Evolutionary conservation across 129 eudicot species (phyloP).

Genomic region (Erigeron canadensis): DNA sequence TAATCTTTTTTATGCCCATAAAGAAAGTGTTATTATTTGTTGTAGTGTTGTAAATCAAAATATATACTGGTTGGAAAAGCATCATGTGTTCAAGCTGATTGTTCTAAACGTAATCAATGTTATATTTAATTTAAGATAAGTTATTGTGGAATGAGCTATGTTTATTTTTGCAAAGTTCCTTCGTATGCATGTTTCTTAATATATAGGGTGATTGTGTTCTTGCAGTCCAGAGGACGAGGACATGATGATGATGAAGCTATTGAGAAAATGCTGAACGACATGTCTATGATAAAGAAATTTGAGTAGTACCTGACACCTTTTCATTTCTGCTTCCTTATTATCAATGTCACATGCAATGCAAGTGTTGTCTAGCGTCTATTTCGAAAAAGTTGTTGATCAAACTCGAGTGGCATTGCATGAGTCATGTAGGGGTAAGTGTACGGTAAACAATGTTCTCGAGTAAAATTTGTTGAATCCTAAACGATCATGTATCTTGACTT

Average conservation of each 20-base stretch:
- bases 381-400: not conserved
- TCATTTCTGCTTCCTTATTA: not conserved
- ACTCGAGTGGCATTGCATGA: not conserved
- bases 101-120: not conserved
- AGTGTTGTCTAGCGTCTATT: not conserved
- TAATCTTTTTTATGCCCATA: not conserved
- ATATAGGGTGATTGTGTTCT: not conserved
- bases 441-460: not conserved
- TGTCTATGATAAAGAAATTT: conserved; percentile 70
- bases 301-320: not conserved
- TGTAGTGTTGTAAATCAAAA: not conserved
- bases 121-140: not conserved
- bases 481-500: conserved; percentile 1
- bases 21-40: not conserved
- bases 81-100: not conserved
- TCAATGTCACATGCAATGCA: too few species aligned
- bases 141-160: not conserved
- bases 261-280: conserved; percentile 90
- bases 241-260: conserved; percentile 87
- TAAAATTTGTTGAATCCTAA: not conserved
- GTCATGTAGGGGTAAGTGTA: not conserved
- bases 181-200: too few species aligned
- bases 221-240: conserved; percentile 81
- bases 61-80: not conserved
- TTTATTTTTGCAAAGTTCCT: too few species aligned